Percentiles rank a stretch among this genome's conserved stretches.
These are phyloP conservation scores for Neophaeococcomyces mojaviensis DNA, from an alignment of 2,329 filamentous ascomycete species.

Conservation along the genomic window DNA sequence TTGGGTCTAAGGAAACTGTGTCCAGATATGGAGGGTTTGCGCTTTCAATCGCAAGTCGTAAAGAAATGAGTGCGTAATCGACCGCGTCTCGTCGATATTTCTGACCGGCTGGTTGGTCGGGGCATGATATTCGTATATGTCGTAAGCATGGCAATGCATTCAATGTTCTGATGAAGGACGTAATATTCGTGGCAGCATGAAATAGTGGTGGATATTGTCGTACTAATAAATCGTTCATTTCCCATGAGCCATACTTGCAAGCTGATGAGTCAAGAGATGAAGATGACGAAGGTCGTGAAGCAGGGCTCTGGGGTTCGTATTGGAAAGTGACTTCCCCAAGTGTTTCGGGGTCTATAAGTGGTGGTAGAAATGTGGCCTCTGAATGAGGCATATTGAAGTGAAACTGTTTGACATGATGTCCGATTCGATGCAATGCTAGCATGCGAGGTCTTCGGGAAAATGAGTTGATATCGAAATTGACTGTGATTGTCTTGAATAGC, in stretches of 20 bases:
- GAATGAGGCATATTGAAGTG: slow-evolving; percentile 72
- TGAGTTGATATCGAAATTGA: slow-evolving; percentile 52
- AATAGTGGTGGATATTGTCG: slow-evolving; percentile 84
- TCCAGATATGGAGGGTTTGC: slow-evolving; percentile 58
- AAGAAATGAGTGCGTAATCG: slow-evolving; percentile 80
- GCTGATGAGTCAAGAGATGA: slow-evolving; percentile 14
- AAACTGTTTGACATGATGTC: slow-evolving; percentile 68
- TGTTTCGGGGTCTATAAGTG: slow-evolving; percentile 69
- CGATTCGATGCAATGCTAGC: slow-evolving; percentile 68
- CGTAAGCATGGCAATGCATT: slow-evolving; percentile 60
- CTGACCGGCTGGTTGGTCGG: slow-evolving; percentile 60
- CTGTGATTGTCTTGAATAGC: slow-evolving; percentile 38
- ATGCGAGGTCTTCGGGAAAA: slow-evolving; percentile 69
- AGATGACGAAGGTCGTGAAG: slow-evolving; percentile 54
- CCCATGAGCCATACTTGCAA: slow-evolving; percentile 69
- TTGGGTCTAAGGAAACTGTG: slow-evolving; percentile 62
- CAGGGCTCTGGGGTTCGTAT: slow-evolving; percentile 64
- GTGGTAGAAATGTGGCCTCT: slow-evolving; percentile 71
- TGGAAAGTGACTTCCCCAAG: slow-evolving; percentile 73
- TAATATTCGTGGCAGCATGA: slow-evolving; percentile 80
- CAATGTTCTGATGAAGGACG: slow-evolving; percentile 72
- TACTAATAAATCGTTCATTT: slow-evolving; percentile 72
- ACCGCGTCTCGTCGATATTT: slow-evolving; percentile 69
- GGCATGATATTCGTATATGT: slow-evolving; percentile 69
- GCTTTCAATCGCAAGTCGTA: slow-evolving; percentile 75